Evolutionary conservation across 1,139 yeast genomes (phyloP).

Genomic region (Nadsonia commutata): DNA sequence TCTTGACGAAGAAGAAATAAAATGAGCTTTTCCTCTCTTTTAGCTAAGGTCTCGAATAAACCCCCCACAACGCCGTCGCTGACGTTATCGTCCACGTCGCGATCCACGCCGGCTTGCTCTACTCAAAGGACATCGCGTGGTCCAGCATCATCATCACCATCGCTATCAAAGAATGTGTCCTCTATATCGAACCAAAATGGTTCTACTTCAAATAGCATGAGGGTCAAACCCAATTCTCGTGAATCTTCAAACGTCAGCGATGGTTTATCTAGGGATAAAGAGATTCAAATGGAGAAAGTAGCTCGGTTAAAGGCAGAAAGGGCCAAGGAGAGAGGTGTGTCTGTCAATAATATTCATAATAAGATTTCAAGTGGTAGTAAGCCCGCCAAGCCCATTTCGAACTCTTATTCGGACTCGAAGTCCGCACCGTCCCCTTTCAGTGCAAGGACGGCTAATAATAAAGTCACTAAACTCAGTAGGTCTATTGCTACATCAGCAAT

Average conservation of each 20-base stretch:
- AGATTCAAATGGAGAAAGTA: constrained; percentile 5
- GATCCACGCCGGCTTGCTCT: too few relatives aligned
- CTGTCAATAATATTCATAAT: neutral
- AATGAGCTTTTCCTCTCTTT: neutral
- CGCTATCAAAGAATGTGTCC: too few relatives aligned
- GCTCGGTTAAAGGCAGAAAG: constrained; percentile 6
- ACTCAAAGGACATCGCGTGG: too few relatives aligned
- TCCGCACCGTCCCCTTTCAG: neutral
- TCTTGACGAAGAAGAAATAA: too few relatives aligned
- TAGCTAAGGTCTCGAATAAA: neutral
- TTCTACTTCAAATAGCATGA: too few relatives aligned
- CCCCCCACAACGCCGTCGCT: neutral
- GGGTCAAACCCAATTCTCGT: too few relatives aligned
- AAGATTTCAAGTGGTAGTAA: neutral
- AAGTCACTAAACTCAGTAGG: neutral
- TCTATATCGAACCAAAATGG: too few relatives aligned
- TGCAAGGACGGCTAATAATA: neutral
- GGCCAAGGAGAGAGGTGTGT: constrained; percentile 2
- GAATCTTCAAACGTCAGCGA: neutral
- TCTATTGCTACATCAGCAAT: neutral
- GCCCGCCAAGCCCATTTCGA: neutral
- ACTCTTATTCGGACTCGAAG: neutral
- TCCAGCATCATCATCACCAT: too few relatives aligned
- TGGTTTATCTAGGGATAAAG: neutral
- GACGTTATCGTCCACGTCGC: neutral